A percentile compares a stretch with the other conserved stretches of the same genome.
Evolutionary conservation across 1,139 yeast species (phyloP).

Genomic region (Taphrina pruni): DNA sequence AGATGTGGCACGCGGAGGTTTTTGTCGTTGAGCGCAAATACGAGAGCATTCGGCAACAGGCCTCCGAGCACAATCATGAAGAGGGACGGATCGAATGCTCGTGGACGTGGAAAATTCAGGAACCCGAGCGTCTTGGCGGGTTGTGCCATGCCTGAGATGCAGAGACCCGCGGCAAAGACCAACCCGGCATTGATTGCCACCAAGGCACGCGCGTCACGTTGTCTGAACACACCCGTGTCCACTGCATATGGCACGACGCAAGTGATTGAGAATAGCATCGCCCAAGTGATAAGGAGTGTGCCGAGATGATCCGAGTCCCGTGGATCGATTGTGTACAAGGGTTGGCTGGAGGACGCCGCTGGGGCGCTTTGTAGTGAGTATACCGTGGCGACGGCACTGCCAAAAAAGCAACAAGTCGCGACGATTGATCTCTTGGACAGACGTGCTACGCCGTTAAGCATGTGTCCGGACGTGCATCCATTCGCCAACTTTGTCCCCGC

Average conservation of each 20-base stretch:
- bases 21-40: constrained; percentile 42
- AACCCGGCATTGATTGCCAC: constrained; percentile 54
- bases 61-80: constrained; percentile 55
- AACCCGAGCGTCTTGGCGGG: constrained; percentile 58
- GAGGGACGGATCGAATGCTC: constrained; percentile 58
- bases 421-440: constrained; percentile 55
- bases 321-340: constrained; percentile 30
- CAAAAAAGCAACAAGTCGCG: constrained; percentile 55
- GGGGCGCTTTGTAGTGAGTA: constrained; percentile 47
- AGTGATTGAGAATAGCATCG: neutral
- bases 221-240: neutral
- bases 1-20: constrained; percentile 47
- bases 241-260: constrained; percentile 24
- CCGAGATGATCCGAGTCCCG: constrained; percentile 34
- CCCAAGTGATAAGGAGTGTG: neutral
- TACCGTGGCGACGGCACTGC: constrained; percentile 51
- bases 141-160: constrained; percentile 58
- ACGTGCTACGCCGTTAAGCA: constrained; percentile 58
- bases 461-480: constrained; percentile 63
- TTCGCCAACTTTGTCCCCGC: constrained; percentile 57
- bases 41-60: constrained; percentile 55
- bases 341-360: constrained; percentile 32
- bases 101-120: constrained; percentile 52
- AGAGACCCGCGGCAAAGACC: constrained; percentile 57
- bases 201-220: constrained; percentile 40